A percentile compares a stretch with the other conserved stretches of the same genome.
These are phyloP conservation scores for Phytopythium litorale DNA, from an alignment of 352 stramenopile genomes.

Conservation along the genomic window DNA sequence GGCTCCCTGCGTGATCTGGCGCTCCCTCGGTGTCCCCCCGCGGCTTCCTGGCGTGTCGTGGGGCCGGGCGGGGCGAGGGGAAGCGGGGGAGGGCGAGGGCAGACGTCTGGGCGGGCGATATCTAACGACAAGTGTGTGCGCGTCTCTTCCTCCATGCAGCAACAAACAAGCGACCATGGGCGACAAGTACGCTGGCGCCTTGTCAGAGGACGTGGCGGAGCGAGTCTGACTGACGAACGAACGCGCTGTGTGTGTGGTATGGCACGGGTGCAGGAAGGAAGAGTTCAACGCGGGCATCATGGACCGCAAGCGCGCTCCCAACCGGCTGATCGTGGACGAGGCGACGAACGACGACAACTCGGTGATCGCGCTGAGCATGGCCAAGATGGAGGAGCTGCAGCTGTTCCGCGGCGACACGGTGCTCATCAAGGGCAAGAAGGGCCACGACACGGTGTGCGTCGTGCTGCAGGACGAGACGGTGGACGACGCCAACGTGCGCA, in stretches of 20 bases:
- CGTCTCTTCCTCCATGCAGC: not conserved
- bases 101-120: not conserved
- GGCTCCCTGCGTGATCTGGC: not conserved
- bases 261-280: conserved; percentile 38
- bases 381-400: conserved; percentile 99
- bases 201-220: not conserved
- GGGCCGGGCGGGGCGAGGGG: not conserved
- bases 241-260: not conserved
- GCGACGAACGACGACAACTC: conserved; percentile 98
- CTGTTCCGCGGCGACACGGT: conserved; percentile 99
- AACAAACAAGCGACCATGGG: conserved; percentile 3
- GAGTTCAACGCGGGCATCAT: conserved; percentile 86
- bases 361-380: conserved; percentile 88
- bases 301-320: conserved; percentile 95
- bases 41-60: not conserved
- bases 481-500: conserved; percentile 96
- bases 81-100: not conserved
- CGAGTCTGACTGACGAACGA: not conserved
- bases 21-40: not conserved
- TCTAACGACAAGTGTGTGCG: not conserved
- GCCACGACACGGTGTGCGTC: conserved; percentile 97
- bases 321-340: conserved; percentile 98
- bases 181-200: conserved; percentile 1
- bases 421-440: conserved; percentile 99
- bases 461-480: conserved; percentile 97